These are phyloP conservation scores for Lichtheimia ornata DNA, from an alignment of 371 early-diverging fungal species.

Conservation along the genomic window DNA sequence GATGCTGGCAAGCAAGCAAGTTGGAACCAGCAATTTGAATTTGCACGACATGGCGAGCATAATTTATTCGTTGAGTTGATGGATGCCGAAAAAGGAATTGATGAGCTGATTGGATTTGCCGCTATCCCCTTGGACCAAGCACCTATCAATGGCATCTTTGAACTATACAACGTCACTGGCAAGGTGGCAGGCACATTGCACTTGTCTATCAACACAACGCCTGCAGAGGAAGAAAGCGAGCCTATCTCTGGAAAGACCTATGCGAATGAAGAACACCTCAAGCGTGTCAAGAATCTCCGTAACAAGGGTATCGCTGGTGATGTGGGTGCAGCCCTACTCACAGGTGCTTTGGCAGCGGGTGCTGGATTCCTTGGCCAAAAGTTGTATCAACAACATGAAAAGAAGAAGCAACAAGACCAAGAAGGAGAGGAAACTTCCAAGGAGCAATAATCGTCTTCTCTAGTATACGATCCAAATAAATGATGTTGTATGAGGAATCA, in stretches of 20 bases:
- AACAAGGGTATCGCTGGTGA: slow-evolving; percentile 48
- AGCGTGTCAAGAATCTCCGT: slow-evolving; percentile 45
- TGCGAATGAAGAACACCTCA: slow-evolving; percentile 44
- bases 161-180: slow-evolving; percentile 47
- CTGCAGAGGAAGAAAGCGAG: slow-evolving; percentile 17
- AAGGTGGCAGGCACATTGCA: slow-evolving; percentile 47
- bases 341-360: slow-evolving; percentile 50
- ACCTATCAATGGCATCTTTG: slow-evolving; percentile 52
- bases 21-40: slow-evolving; percentile 58
- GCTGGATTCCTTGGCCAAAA: slow-evolving; percentile 55
- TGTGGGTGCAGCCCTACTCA: slow-evolving; percentile 45
- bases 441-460: too few species aligned
- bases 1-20: slow-evolving; percentile 50
- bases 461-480: too few species aligned
- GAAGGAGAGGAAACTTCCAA: too few species aligned
- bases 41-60: slow-evolving; percentile 46
- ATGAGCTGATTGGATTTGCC: slow-evolving; percentile 57
- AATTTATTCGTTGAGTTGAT: slow-evolving; percentile 58
- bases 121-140: slow-evolving; percentile 61
- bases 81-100: slow-evolving; percentile 48
- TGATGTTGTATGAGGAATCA: too few species aligned
- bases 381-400: slow-evolving; percentile 37
- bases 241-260: slow-evolving; percentile 50
- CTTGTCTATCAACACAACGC: slow-evolving; percentile 34
- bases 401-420: not conserved